These are phyloP conservation scores for Calonectria pseudoturangicola DNA, from an alignment of 2,329 filamentous ascomycete genomes.

Conservation along the genomic window DNA sequence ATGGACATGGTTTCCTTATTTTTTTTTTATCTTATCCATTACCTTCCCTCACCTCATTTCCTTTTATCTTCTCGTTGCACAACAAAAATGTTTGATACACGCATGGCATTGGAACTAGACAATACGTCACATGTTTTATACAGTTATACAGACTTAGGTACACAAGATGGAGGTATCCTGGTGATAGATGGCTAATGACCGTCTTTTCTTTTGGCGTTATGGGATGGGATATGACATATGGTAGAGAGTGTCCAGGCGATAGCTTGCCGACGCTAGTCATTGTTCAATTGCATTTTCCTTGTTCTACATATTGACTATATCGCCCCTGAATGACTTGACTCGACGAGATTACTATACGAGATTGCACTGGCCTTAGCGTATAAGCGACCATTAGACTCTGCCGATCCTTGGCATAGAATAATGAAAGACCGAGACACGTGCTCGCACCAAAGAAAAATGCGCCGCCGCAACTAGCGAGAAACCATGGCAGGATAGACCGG, in stretches of 20 bases:
- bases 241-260: conserved; percentile 13
- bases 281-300: conserved; percentile 2
- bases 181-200: conserved; percentile 7
- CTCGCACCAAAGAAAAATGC: not conserved
- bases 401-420: not conserved
- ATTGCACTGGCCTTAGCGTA: not conserved
- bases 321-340: conserved; percentile 11
- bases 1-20: not conserved
- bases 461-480: not conserved
- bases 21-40: not conserved
- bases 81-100: conserved; percentile 12
- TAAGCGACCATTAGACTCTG: conserved; percentile 4
- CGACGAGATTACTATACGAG: not conserved
- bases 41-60: not conserved
- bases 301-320: not conserved
- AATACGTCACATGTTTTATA: conserved; percentile 8
- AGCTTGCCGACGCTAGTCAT: not conserved
- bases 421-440: not conserved
- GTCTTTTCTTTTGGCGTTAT: not conserved
- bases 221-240: not conserved
- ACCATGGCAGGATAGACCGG: not conserved
- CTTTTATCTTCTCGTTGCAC: too few relatives aligned
- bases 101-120: conserved; percentile 7
- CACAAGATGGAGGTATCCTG: not conserved
- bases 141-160: not conserved